Percentiles rank a stretch among this genome's conserved stretches.
phyloP scores from a whole-genome alignment of 1,284 basidiomycete genomes.

The Fereydounia khargensis region DNA sequence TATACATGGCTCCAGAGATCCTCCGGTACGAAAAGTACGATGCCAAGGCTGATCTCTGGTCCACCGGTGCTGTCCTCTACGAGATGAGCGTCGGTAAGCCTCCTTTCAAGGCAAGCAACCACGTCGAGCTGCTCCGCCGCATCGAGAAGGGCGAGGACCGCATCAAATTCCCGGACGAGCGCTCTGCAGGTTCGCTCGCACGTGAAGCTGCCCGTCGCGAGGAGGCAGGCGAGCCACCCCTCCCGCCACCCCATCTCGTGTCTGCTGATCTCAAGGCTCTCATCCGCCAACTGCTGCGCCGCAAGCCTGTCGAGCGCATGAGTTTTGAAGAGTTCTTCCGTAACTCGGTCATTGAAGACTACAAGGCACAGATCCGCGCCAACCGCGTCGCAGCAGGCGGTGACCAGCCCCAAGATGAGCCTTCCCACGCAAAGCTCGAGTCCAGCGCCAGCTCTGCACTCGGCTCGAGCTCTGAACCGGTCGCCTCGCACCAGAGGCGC shows the following conservation, averaged over 20 bases:
- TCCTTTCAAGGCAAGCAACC: constrained; percentile 91
- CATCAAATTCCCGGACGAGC: constrained; percentile 76
- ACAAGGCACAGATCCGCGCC: constrained; percentile 9
- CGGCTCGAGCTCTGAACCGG: no score
- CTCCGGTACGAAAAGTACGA: constrained; percentile 96
- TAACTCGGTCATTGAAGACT: constrained; percentile 30
- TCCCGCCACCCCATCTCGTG: constrained; percentile 61
- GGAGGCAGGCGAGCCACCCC: constrained; percentile 40
- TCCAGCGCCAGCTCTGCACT: no score
- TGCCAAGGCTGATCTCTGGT: constrained; percentile 96
- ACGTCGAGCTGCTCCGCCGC: constrained; percentile 89
- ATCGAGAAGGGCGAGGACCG: constrained; percentile 75
- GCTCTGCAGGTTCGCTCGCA: constrained; percentile 41
- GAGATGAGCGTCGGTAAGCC: constrained; percentile 92
- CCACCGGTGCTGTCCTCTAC: constrained; percentile 91
- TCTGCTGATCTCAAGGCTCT: constrained; percentile 82
- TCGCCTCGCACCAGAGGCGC: no score
- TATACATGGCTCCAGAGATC: constrained; percentile 99
- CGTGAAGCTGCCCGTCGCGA: constrained; percentile 41
- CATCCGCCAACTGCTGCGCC: constrained; percentile 77
- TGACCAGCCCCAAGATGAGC: no score
- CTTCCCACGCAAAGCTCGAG: constrained; percentile 17
- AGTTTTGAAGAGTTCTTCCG: constrained; percentile 91
- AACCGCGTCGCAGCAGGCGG: no score
- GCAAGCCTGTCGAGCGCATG: constrained; percentile 78